These are phyloP conservation scores for Plectranthus barbatus DNA, from an alignment of 257 asterid species.

Conservation along the genomic window DNA sequence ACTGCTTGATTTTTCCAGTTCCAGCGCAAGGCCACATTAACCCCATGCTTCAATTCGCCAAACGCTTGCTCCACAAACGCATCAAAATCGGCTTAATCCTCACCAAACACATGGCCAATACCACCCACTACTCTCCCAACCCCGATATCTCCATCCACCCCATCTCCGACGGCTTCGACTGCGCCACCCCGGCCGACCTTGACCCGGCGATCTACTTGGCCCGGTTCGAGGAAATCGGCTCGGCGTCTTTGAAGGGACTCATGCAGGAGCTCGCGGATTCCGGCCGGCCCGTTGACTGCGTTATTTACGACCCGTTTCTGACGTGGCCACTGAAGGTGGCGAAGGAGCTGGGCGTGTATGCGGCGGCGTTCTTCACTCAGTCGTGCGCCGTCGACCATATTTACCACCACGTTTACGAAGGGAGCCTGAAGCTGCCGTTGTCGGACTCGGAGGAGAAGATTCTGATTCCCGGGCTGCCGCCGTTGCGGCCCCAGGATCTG, in stretches of 20 bases:
- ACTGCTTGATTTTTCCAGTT: conserved; percentile 31
- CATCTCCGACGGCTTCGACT: conserved; percentile 44
- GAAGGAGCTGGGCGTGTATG: no score
- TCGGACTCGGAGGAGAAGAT: conserved; percentile 3
- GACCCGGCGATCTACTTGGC: neutral
- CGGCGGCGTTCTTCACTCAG: no score
- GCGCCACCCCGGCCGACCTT: neutral
- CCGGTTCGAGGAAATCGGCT: conserved; percentile 12
- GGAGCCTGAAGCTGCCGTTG: conserved; percentile 22
- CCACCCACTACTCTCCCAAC: conserved; percentile 4
- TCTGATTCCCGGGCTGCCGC: no score
- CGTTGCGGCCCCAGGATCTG: conserved; percentile 26
- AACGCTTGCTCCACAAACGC: conserved; percentile 25
- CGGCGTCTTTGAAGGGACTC: neutral
- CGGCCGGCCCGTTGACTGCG: conserved; percentile 28
- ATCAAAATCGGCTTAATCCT: conserved; percentile 17
- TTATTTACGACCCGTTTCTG: conserved; percentile 38
- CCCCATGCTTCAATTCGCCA: conserved; percentile 47
- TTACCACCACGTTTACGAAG: conserved; percentile 17
- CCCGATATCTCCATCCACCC: conserved; percentile 13
- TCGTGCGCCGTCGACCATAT: conserved; percentile 35
- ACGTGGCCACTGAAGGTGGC: no score
- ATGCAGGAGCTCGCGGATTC: conserved; percentile 15
- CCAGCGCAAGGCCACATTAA: conserved; percentile 49
- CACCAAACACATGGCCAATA: conserved; percentile 14